A percentile compares a stretch with the other conserved stretches of the same genome.
Evolutionary conservation across 2,329 filamentous ascomycete species (phyloP).

Genomic region (Graphilbum fragrans): DNA sequence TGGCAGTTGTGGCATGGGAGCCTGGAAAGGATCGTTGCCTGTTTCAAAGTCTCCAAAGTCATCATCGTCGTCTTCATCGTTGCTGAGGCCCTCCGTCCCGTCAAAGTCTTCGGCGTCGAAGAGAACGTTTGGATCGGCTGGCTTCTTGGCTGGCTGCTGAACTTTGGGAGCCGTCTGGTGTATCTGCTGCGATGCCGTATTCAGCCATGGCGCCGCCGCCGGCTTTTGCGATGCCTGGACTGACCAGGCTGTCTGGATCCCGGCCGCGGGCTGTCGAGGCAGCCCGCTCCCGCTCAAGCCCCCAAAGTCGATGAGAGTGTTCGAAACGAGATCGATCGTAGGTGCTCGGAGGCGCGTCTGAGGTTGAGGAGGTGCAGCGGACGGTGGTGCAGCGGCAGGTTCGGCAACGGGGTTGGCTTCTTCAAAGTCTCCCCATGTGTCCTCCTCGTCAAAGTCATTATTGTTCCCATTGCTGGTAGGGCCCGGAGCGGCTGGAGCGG

Average conservation of each 20-base stretch:
- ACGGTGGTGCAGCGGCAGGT: not conserved
- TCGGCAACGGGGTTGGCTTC: conserved; percentile 23
- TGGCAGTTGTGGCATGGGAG: conserved; percentile 1
- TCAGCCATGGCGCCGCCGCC: not conserved
- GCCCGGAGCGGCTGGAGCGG: conserved; percentile 3
- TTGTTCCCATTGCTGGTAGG: conserved; percentile 9
- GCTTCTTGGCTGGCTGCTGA: conserved; percentile 7
- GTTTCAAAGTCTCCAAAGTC: conserved; percentile 18
- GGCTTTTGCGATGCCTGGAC: conserved; percentile 2
- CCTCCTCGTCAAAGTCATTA: conserved; percentile 30
- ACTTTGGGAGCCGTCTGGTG: not conserved
- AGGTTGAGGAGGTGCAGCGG: conserved; percentile 11
- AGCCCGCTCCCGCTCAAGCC: too few species aligned
- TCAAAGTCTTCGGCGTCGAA: conserved; percentile 54
- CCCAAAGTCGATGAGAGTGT: conserved; percentile 33
- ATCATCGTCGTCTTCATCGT: conserved; percentile 18
- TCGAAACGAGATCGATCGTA: conserved; percentile 41
- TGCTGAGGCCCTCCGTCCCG: conserved; percentile 21
- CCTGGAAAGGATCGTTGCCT: too few species aligned
- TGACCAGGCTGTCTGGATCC: conserved; percentile 2
- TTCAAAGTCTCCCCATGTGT: conserved; percentile 59
- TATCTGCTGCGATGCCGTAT: not conserved
- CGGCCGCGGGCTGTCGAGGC: not conserved
- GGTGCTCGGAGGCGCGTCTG: conserved; percentile 28
- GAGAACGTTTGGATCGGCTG: conserved; percentile 40